phyloP scores from a whole-genome alignment of 805 yeast species.

The Starmera amethionina region DNA sequence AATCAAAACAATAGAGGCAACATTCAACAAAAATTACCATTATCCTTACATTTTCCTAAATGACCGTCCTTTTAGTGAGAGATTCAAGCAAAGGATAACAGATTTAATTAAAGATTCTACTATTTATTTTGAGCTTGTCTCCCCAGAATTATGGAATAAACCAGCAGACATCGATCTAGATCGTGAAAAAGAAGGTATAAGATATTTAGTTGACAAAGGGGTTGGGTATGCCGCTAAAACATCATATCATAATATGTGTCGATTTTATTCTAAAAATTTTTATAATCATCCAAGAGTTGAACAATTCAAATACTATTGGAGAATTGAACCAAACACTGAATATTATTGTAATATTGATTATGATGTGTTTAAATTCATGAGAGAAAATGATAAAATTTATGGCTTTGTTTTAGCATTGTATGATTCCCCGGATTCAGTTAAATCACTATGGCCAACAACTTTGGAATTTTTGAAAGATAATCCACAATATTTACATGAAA shows the following conservation, averaged over 20 bases:
- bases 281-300: slow-evolving; percentile 53
- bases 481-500: slow-evolving; percentile 47
- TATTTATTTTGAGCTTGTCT: slow-evolving; percentile 35
- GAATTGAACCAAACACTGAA: slow-evolving; percentile 66
- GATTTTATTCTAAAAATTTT: slow-evolving; percentile 61
- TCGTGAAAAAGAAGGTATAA: slow-evolving; percentile 30
- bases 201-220: slow-evolving; percentile 28
- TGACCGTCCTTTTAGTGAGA: slow-evolving; percentile 53
- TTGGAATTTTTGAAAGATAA: slow-evolving; percentile 43
- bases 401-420: slow-evolving; percentile 65
- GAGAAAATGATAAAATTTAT: slow-evolving; percentile 54
- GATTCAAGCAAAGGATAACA: slow-evolving; percentile 38
- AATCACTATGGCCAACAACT: slow-evolving; percentile 62
- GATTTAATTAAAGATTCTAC: slow-evolving; percentile 28
- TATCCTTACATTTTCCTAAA: slow-evolving; percentile 80
- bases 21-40: slow-evolving; percentile 58
- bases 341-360: slow-evolving; percentile 64
- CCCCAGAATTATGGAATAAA: slow-evolving; percentile 43
- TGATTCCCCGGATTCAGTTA: slow-evolving; percentile 58
- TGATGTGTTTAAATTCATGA: slow-evolving; percentile 70
- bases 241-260: slow-evolving; percentile 80
- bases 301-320: slow-evolving; percentile 66
- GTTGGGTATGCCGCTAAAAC: slow-evolving; percentile 50
- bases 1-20: slow-evolving; percentile 49
- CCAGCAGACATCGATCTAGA: slow-evolving; percentile 46